Evolutionary conservation across 305 asterid genomes (phyloP), one percentile per base, ranked within the genome.

Genomic region (Plantago rigida): DNA sequence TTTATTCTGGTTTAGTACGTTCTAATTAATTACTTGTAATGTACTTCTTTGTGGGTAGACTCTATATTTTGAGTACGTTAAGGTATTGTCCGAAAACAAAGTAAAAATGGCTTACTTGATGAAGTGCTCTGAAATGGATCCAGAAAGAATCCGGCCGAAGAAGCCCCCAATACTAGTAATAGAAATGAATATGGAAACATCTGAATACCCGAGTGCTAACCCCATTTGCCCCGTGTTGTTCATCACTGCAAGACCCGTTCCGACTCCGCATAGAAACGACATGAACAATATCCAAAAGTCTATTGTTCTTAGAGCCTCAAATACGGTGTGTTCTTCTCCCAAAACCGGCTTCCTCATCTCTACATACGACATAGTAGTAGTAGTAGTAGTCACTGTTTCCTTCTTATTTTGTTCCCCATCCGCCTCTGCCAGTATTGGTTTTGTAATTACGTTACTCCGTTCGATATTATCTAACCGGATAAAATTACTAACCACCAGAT

Each of bases 141-240:
- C 98, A 61, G 96, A 88, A 6, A 79, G n/a, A 71, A 92, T 86
- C 60, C 98, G 86, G 0, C 98, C 98, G 46, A 92, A 88, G 57
- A 92, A 92, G 63, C 96, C 96, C 94, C 93, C 86, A 29, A 92
- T 92, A 75, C 98, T 92, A 1, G 83, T 88, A 7, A 92, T 77
- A 3, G 98, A 92, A 13, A 92, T 92, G 74, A 92, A 92, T n/a
- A 88, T 80, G 67, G 96, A 88, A 39, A 88, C 94, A 47, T 92
- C 90, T 36, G 73, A 9, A 46, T 88, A 81, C 31, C 98, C 98
- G 59, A 92, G 82, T 0, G 98, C 96, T 58, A 79, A 24, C 26
- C 98, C 96, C 86, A 92, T 88, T 52, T 92, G 98, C 2, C 96
- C 95, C 74, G 82, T 59, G 47, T 92, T 92, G 56, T 92, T 88